These are phyloP conservation scores for Closterium sp. DNA, from an alignment of 139 green algal genomes.

Conservation along the genomic window DNA sequence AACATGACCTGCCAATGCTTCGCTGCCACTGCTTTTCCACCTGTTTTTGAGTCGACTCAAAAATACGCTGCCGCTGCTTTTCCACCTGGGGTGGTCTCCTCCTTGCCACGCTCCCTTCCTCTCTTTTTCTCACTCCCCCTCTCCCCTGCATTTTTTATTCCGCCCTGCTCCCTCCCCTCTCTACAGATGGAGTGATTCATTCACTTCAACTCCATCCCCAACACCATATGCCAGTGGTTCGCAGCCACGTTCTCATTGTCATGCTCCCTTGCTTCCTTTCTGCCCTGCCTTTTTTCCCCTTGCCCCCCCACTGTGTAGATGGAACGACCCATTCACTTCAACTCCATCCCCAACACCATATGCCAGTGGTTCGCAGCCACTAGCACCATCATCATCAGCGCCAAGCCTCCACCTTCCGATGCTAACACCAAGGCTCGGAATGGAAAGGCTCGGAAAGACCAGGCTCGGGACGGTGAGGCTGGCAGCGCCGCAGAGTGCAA, in stretches of 20 bases:
- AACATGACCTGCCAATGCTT: not conserved
- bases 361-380: not conserved
- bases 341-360: not conserved
- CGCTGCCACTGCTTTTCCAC: not conserved
- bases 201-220: too few relatives aligned
- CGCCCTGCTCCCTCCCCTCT: not conserved
- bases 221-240: too few relatives aligned
- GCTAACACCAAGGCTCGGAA: not conserved
- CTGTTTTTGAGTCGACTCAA: too few relatives aligned
- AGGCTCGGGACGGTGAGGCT: not conserved
- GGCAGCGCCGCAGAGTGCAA: not conserved
- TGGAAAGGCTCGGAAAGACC: not conserved
- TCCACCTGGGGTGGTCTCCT: not conserved
- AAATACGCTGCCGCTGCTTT: not conserved
- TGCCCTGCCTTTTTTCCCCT: too few relatives aligned
- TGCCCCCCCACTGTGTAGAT: not conserved
- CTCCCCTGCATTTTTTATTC: not conserved
- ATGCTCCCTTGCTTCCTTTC: too few relatives aligned
- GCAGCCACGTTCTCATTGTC: too few relatives aligned
- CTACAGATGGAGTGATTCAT: too few relatives aligned
- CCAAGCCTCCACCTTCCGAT: not conserved
- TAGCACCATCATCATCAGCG: not conserved
- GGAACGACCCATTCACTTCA: not conserved
- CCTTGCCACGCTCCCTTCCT: not conserved
- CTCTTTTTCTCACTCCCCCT: conserved; percentile 2